Base-by-base conservation (phyloP, 208 protist species). In the Crithidia fasciculata region DNA sequence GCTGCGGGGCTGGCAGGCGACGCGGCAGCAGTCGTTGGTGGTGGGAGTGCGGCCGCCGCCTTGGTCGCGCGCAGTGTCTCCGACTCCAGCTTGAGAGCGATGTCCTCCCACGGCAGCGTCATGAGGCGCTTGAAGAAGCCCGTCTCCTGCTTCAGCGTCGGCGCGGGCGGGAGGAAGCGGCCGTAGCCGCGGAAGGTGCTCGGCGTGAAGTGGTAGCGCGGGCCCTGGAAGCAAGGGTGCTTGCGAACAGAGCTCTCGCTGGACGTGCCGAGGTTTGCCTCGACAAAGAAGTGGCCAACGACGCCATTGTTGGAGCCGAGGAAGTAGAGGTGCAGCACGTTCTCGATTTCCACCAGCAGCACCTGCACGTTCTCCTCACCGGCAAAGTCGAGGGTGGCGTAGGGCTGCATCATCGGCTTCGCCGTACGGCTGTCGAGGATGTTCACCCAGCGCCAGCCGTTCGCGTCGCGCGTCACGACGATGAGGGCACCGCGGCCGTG, bases 91-190 rank as follows among this genome's bases (percentile, higher is more conserved):
- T 92, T 92, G 28, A 86, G 62, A 2, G 84, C 87, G 49, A 92
- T 80, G 43, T 95, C 91, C 74, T 94, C 88, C 87, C 88, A 95
- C 55, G 91, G 88, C 16, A 87, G 72, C 47, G 83, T 88, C 88
- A 93, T 91, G 60, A 94, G 80, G 43, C 91, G 87, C 61, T 94
- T 93, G 76, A 95, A 89, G 77, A 95, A 92, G 57, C 83, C 81
- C 8, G 83, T 89, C 67, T 95, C 87, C 63, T 92, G 82, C 80
- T 95, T 95, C 68, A 90, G 72, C 49, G 88, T 90, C 40, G 83
- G 86, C 16, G 73, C 80, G 4, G 86, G 83, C 5, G 91, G 91
- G 8, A 95, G 76, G 45, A 83, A 90, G 43, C 81, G 78, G 36
- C 60, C 39, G 70, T 95, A 95, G 49, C 69, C 74, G 50, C 85